These are phyloP conservation scores for Verticillium klebahnii DNA, from an alignment of 2,329 filamentous ascomycete species.

Conservation along the genomic window DNA sequence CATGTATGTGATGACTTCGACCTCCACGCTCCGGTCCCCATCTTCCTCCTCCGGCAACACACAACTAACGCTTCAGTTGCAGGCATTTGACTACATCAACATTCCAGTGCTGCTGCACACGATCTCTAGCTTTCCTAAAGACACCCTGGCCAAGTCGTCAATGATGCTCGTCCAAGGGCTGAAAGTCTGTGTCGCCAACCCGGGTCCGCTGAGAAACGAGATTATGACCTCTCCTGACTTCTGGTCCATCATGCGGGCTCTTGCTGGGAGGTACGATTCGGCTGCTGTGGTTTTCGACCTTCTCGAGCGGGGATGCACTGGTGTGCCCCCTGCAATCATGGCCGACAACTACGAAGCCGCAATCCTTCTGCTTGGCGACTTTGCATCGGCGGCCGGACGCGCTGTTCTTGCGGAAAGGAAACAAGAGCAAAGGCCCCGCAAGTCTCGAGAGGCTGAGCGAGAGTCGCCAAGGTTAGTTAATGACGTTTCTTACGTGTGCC, in stretches of 20 bases:
- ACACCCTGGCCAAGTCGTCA: conserved; percentile 71
- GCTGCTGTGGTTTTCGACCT: conserved; percentile 80
- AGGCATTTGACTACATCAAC: conserved; percentile 88
- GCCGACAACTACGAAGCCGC: conserved; percentile 94
- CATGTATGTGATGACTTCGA: conserved; percentile 59
- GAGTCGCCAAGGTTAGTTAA: conserved; percentile 50
- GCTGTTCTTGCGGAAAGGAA: conserved; percentile 67
- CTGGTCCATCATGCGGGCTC: conserved; percentile 80
- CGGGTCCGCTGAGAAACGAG: conserved; percentile 77
- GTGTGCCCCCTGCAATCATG: conserved; percentile 76
- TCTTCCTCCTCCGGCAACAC: not conserved
- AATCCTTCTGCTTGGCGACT: conserved; percentile 79
- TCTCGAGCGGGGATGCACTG: conserved; percentile 71
- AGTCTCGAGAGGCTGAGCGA: conserved; percentile 39
- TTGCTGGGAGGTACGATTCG: conserved; percentile 66
- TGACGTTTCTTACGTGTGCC: not conserved
- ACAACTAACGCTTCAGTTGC: conserved; percentile 19
- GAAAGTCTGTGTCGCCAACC: conserved; percentile 71
- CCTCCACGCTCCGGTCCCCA: too few species aligned
- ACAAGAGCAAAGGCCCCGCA: conserved; percentile 43
- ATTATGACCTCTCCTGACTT: conserved; percentile 97
- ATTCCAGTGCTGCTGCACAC: conserved; percentile 88
- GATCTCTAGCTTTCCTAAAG: conserved; percentile 81
- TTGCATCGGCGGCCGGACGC: conserved; percentile 76
- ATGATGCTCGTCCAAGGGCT: conserved; percentile 74